Evolutionary conservation across 2,329 filamentous ascomycete genomes (phyloP).

Genomic region (Claviceps sp.): DNA sequence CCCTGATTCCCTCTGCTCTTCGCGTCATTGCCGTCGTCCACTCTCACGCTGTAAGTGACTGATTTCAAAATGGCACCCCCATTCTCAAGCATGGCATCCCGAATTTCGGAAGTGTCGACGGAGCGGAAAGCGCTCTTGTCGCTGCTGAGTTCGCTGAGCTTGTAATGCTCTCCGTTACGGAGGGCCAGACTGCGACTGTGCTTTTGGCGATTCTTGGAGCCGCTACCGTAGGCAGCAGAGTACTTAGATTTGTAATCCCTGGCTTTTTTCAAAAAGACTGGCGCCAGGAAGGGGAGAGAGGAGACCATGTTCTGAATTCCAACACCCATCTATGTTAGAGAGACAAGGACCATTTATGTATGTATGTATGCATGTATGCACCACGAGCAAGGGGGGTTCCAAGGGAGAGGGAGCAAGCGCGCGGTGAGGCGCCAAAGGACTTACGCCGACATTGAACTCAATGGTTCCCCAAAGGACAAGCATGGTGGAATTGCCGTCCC

Average conservation of each 20-base stretch:
- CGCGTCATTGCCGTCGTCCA: constrained; percentile 16
- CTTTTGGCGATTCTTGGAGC: constrained; percentile 12
- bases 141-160: constrained; percentile 24
- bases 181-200: constrained; percentile 12
- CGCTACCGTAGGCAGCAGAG: constrained; percentile 9
- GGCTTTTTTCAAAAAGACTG: constrained; percentile 28
- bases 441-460: constrained; percentile 43
- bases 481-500: constrained; percentile 42
- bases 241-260: constrained; percentile 27
- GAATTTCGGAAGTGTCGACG: constrained; percentile 17
- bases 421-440: constrained; percentile 8
- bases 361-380: no score
- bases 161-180: constrained; percentile 20
- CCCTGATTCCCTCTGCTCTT: background rate
- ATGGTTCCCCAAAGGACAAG: constrained; percentile 43
- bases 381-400: no score
- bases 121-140: constrained; percentile 17
- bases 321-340: background rate
- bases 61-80: constrained; percentile 26
- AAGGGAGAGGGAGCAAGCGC: background rate
- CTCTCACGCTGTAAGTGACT: constrained; percentile 26
- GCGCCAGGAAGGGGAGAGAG: constrained; percentile 31
- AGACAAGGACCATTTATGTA: background rate
- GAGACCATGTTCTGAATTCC: constrained; percentile 30
- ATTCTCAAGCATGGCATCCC: constrained; percentile 25